Evolutionary conservation across 2,329 filamentous ascomycete species (phyloP), one percentile per base, ranked within the genome.

Genomic region (Fusarium beomiforme): DNA sequence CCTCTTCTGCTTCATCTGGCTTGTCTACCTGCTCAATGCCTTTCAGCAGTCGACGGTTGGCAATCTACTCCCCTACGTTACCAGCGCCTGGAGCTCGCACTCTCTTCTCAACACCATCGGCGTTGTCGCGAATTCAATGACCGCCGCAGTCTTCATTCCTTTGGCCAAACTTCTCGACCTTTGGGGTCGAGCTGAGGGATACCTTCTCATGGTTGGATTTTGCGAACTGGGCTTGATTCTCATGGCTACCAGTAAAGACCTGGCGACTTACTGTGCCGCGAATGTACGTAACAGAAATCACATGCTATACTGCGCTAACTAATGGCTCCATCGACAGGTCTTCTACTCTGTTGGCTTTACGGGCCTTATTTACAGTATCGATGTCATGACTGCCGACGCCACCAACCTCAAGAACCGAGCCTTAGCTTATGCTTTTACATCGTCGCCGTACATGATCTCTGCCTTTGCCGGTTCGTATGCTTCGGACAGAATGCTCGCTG

Each of bases 181-280:
- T 6, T 66, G 64, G 64, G 64, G 64, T 3, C 34, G 64, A 37
- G 64, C 64, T 0, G 64, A 66, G 24, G 64, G 64, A 8, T 66
- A 66, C 14, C 34, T 66, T 17, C 24, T 66, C 0, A 66, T 66
- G 64, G 64, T 66, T 0, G 64, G n/a, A 0, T 66, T 66, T 77
- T 24, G 39, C 83, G 82, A 85, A 4, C 17, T 83, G 59, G 83
- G 82, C 17, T 81, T 91, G 62, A 84, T 90, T 21, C 82, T 92
- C 72, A 90, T 91, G 83, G 90, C 91, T 14, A 83, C 83, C 0
- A 90, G 85, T 74, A 81, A 84, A 4, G 69, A 73, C 12, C 46
- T 81, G 12, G 59, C 74, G 0, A 77, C 77, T 5, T 81, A 88
- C 75, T 86, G 87, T 59, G 88, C 88, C 8, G 88, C 86, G 12